phyloP scores from a whole-genome alignment of 2,329 filamentous ascomycete species.

The Penicillium occitanis region DNA sequence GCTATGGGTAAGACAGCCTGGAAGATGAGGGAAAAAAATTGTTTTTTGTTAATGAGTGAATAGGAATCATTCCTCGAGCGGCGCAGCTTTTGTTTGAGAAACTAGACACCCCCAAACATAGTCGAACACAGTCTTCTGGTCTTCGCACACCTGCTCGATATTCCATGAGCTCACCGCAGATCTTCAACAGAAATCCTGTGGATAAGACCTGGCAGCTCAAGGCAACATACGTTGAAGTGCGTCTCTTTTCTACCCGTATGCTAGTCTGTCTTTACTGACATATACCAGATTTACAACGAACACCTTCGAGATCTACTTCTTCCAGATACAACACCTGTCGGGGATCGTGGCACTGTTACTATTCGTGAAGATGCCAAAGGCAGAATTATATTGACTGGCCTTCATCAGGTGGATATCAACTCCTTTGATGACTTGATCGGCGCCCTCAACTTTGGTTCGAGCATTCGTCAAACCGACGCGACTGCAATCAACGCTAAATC shows the following conservation, averaged over 20 bases:
- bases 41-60: not conserved
- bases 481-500: slow-evolving; percentile 98
- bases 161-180: slow-evolving; percentile 59
- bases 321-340: slow-evolving; percentile 66
- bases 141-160: slow-evolving; percentile 78
- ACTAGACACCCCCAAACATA: slow-evolving; percentile 61
- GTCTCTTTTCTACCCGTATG: slow-evolving; percentile 9
- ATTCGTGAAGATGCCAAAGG: slow-evolving; percentile 95
- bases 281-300: slow-evolving; percentile 86
- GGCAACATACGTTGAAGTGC: slow-evolving; percentile 80
- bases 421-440: slow-evolving; percentile 88
- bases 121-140: slow-evolving; percentile 71
- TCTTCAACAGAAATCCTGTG: slow-evolving; percentile 42
- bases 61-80: slow-evolving; percentile 93
- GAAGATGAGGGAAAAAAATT: not conserved
- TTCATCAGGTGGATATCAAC: slow-evolving; percentile 84
- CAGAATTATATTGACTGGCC: slow-evolving; percentile 87
- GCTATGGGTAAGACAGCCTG: slow-evolving; percentile 69
- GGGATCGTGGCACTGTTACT: slow-evolving; percentile 75
- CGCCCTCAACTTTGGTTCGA: slow-evolving; percentile 87
- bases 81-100: slow-evolving; percentile 85
- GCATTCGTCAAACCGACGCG: slow-evolving; percentile 92
- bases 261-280: slow-evolving; percentile 23
- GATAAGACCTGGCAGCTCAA: slow-evolving; percentile 88
- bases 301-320: slow-evolving; percentile 86